Evolutionary conservation across 192 early-diverging fungal genomes (phyloP).

Genomic region (Entomortierella beljakovae): DNA sequence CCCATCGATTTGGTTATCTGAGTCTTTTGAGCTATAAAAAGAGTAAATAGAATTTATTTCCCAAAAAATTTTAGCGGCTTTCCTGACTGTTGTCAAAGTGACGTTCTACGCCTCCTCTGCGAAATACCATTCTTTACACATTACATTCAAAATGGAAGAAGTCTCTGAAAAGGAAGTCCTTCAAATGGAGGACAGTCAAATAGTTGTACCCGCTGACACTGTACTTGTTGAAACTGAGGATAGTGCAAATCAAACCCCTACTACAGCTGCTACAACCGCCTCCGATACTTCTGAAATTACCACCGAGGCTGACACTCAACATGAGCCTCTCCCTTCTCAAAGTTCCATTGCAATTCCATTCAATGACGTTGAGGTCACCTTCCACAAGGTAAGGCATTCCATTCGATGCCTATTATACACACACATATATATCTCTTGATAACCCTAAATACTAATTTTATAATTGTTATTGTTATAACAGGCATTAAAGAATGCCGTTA

Average conservation of each 20-base stretch:
- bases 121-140: neutral
- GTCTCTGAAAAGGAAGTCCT: conserved; percentile 48
- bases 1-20: too few species aligned
- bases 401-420: neutral
- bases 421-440: neutral
- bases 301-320: conserved; percentile 1
- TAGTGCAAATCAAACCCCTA: neutral
- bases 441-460: too few species aligned
- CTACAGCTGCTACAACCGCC: neutral
- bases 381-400: conserved; percentile 35
- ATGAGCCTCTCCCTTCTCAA: neutral
- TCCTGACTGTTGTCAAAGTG: too few species aligned
- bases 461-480: too few species aligned
- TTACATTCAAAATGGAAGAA: conserved; percentile 37
- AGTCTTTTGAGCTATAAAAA: too few species aligned
- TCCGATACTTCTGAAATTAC: neutral
- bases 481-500: conserved; percentile 69
- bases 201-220: conserved; percentile 16
- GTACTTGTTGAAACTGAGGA: neutral
- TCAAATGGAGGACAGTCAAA: conserved; percentile 38
- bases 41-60: too few species aligned
- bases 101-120: conserved; percentile 4
- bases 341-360: conserved; percentile 13
- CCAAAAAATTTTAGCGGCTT: too few species aligned
- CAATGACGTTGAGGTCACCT: conserved; percentile 38